phyloP scores from a whole-genome alignment of 345 rosid genomes.

The Hirschfeldia incana region DNA sequence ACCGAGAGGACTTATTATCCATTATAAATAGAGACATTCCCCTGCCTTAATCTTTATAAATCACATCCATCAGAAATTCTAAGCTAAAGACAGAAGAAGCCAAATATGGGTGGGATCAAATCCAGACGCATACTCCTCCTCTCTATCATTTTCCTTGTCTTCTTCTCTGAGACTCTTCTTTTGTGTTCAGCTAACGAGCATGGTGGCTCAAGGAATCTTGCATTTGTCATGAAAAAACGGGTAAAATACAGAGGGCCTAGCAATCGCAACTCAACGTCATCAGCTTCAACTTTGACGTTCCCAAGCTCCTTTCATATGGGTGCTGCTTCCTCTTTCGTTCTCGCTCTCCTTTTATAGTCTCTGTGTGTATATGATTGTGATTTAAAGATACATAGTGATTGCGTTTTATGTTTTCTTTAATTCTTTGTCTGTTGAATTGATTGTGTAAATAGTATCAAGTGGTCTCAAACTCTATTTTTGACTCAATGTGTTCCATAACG shows the following conservation, averaged over 20 bases:
- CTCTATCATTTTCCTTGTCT: conserved; percentile 20
- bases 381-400: neutral
- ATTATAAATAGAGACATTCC: neutral
- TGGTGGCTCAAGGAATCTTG: conserved; percentile 31
- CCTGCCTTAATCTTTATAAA: neutral
- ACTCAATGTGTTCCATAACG: no score
- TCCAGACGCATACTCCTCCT: conserved; percentile 20
- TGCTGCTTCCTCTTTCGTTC: conserved; percentile 5
- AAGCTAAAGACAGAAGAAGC: neutral
- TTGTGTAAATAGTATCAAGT: neutral
- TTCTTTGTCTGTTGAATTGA: neutral
- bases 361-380: neutral
- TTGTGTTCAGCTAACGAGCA: conserved; percentile 30
- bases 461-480: neutral
- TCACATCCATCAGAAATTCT: neutral
- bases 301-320: conserved; percentile 13
- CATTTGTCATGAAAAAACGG: conserved; percentile 12
- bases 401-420: neutral
- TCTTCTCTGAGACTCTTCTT: conserved; percentile 25
- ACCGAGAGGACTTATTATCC: neutral
- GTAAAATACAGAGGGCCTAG: conserved; percentile 4
- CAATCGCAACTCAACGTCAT: conserved; percentile 4
- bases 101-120: conserved; percentile 28
- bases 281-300: conserved; percentile 15
- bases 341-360: conserved; percentile 23